phyloP scores from a whole-genome alignment of 23 red algal species.

The Gracilaria domingensis region DNA sequence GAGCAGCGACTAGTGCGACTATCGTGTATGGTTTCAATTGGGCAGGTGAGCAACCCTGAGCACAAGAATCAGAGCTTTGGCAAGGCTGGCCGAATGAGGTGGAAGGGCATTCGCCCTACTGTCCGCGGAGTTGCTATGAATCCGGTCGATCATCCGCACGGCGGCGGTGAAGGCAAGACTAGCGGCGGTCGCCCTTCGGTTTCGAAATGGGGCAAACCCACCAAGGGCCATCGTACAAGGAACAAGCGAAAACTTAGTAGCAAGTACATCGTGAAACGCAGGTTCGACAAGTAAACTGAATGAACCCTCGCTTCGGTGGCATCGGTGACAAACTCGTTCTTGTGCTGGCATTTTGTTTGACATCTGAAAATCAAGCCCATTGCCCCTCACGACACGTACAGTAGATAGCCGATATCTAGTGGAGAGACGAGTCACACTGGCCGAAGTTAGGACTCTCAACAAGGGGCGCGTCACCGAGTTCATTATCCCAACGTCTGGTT shows the following conservation, averaged over 20 bases:
- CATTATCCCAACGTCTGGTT: no score
- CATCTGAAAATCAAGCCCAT: no score
- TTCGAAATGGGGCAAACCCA: conserved; percentile 89
- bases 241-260: conserved; percentile 66
- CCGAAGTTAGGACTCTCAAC: no score
- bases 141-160: conserved; percentile 97
- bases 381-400: no score
- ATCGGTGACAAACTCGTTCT: no score
- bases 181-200: conserved; percentile 90
- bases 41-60: conserved; percentile 94
- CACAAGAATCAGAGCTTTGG: conserved; percentile 95
- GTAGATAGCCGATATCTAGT: no score
- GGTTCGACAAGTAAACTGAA: conserved; percentile 43
- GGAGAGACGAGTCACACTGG: no score
- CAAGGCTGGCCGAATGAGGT: conserved; percentile 93
- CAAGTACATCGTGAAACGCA: conserved; percentile 66
- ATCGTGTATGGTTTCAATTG: conserved; percentile 94
- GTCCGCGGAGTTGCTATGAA: conserved; percentile 99
- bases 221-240: conserved; percentile 91
- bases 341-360: no score
- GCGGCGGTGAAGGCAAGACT: conserved; percentile 95
- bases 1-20: conserved; percentile 86
- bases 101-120: conserved; percentile 81
- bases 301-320: no score
- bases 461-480: no score